Base-by-base conservation (phyloP, 495 filamentous ascomycete species). In the Daldinia caldariorum region DNA sequence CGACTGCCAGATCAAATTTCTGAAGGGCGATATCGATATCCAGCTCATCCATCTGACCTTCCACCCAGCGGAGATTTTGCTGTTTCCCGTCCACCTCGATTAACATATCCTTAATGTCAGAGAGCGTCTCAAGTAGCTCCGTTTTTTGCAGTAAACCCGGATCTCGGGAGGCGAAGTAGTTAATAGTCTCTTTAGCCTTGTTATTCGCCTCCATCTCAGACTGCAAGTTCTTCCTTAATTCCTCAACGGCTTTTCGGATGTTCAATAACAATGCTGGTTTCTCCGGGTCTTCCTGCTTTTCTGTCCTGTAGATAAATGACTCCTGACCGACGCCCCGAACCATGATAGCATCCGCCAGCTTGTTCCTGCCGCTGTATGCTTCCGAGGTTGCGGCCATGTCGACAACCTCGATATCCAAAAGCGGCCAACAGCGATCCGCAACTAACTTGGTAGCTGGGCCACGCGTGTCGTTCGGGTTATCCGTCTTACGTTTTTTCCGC, bases 81-180 rank as follows among this genome's bases (percentile, higher is more conserved):
- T 97, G 94, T 72, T 96, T 94, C 22, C 96, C 95, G 71, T 98
- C 95, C 29, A 97, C 93, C 69, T 97, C 96, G 63, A 99, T 93
- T 38, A 96, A 84, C 79, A 97, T 87, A 69, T 94, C 90, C 71
- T 88, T 89, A 71, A 86, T 89, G 35, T 90, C 88, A 41, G 89
- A 89, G 6, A 92, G 78, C 18, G 84, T 87, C 72, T 91, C 87
- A 12, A 93, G 83, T 0, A 92, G 78, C 47, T 89, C 87, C 1
- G 90, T 87, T 74, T 93, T 90, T 72, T 94, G 90, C 13, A 93
- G 82, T 16, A 89, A 78, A 1, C 91, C 89, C 0, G 86, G 86
- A 67, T 92, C 88, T 49, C 91, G 88, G 1, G 89, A 88, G 5
- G 89, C 83, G 66, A 96, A 89, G 74, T 92, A 94, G 57, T 92